Evolutionary conservation across 1,139 yeast genomes (phyloP).

Genomic region (Candida labiduridarum): DNA sequence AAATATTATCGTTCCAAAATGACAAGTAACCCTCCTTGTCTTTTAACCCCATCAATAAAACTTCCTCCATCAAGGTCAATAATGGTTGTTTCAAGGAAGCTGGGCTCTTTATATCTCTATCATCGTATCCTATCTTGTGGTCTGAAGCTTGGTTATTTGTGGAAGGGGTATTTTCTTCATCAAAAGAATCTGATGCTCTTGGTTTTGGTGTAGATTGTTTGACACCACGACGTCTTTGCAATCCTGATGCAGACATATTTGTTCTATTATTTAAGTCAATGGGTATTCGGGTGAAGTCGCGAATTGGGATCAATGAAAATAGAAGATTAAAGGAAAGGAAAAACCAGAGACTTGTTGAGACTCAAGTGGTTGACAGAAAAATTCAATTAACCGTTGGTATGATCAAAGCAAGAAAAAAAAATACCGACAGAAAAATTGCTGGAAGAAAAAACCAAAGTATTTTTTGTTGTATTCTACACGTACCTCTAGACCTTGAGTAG

Average conservation of each 20-base stretch:
- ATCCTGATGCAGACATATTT: conserved; percentile 38
- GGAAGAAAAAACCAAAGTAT: background rate
- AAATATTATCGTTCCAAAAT: conserved; percentile 97
- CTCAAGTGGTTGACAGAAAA: background rate
- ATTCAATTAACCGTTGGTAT: background rate
- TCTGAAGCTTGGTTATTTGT: conserved; percentile 20
- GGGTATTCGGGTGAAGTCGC: background rate
- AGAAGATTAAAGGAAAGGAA: background rate
- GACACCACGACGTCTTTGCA: conserved; percentile 54
- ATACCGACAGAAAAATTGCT: background rate
- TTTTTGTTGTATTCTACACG: background rate
- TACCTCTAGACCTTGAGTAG: background rate
- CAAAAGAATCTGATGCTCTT: conserved; percentile 13
- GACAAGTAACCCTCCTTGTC: conserved; percentile 95
- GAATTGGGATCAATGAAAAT: background rate
- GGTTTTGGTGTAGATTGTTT: conserved; percentile 19
- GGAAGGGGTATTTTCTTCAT: conserved; percentile 15
- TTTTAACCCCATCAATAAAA: conserved; percentile 85
- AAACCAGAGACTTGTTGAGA: background rate
- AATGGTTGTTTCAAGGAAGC: conserved; percentile 59
- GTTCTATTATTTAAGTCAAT: background rate
- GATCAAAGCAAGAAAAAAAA: background rate
- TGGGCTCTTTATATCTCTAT: conserved; percentile 60
- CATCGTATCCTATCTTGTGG: conserved; percentile 83
- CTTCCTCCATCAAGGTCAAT: conserved; percentile 95